Conservation (phyloP, 2,329 filamentous ascomycete genomes). For the Penicillium sp. region DNA sequence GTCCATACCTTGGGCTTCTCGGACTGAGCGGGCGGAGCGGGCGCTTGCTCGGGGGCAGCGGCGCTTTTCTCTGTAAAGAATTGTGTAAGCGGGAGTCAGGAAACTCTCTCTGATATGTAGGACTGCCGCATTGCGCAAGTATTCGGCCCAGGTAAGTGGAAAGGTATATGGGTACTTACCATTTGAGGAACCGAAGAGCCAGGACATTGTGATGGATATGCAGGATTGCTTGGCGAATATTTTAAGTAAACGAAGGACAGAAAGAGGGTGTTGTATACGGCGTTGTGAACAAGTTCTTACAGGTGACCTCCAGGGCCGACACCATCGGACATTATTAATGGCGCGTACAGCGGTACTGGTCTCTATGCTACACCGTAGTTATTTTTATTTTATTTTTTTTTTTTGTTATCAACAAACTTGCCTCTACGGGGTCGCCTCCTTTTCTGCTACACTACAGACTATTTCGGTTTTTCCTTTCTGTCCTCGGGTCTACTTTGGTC, state of each 20-base stretch:
- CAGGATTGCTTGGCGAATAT: neutral
- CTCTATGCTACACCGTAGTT: conserved; percentile 15
- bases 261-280: conserved; percentile 1
- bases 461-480: conserved; percentile 3
- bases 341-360: conserved; percentile 15
- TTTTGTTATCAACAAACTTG: conserved; percentile 14
- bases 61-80: conserved; percentile 16
- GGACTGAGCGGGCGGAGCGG: conserved; percentile 19
- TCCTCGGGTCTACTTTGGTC: conserved; percentile 1
- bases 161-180: conserved; percentile 18
- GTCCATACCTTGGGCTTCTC: conserved; percentile 35
- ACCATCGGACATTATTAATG: conserved; percentile 19
- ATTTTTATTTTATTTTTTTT: conserved; percentile 12
- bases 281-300: conserved; percentile 2
- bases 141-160: neutral
- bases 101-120: neutral
- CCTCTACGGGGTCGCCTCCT: conserved; percentile 9
- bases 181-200: conserved; percentile 31
- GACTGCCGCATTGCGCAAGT: conserved; percentile 11
- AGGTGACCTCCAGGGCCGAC: conserved; percentile 1
- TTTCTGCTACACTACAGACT: conserved; percentile 6
- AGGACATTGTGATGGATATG: conserved; percentile 24
- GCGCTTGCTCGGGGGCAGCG: conserved; percentile 15
- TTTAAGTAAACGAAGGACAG: neutral
- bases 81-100: conserved; percentile 7